Evolutionary conservation across 2,329 filamentous ascomycete species (phyloP).

Genomic region (Colletotrichum sidae): DNA sequence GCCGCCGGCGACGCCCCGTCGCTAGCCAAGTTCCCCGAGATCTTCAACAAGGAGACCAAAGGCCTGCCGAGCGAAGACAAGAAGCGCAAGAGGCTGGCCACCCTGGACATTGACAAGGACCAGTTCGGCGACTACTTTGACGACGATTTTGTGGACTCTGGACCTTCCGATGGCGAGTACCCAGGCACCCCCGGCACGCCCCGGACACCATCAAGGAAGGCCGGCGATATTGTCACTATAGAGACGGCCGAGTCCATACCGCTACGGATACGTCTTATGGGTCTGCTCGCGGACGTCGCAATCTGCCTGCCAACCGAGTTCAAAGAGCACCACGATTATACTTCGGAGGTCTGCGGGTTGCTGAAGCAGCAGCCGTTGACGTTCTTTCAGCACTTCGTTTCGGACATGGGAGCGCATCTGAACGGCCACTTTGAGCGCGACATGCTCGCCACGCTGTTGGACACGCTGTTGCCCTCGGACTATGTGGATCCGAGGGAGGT

Average conservation of each 20-base stretch:
- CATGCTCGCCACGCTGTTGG: slow-evolving; percentile 49
- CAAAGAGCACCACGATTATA: slow-evolving; percentile 63
- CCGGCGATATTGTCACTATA: slow-evolving; percentile 50
- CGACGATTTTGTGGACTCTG: slow-evolving; percentile 53
- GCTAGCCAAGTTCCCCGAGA: slow-evolving; percentile 68
- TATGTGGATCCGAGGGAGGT: slow-evolving; percentile 55
- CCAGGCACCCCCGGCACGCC: slow-evolving; percentile 45
- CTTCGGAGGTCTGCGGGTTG: slow-evolving; percentile 67
- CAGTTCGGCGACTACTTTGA: slow-evolving; percentile 72
- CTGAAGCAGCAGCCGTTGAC: slow-evolving; percentile 69
- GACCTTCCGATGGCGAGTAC: slow-evolving; percentile 59
- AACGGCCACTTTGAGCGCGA: slow-evolving; percentile 26
- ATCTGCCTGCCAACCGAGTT: slow-evolving; percentile 58
- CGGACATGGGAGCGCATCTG: slow-evolving; percentile 25
- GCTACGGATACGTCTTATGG: slow-evolving; percentile 73
- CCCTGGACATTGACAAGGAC: slow-evolving; percentile 69
- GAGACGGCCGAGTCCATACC: slow-evolving; percentile 65
- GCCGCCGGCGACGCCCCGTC: slow-evolving; percentile 70
- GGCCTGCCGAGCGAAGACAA: slow-evolving; percentile 54
- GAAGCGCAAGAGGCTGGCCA: slow-evolving; percentile 61
- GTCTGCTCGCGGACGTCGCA: slow-evolving; percentile 61
- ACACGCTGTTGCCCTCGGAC: slow-evolving; percentile 56
- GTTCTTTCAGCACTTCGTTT: slow-evolving; percentile 67
- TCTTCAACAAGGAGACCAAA: slow-evolving; percentile 75
- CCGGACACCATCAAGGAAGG: slow-evolving; percentile 33